Base-by-base conservation (phyloP, 306 rosid species). In the Sindora glabra region DNA sequence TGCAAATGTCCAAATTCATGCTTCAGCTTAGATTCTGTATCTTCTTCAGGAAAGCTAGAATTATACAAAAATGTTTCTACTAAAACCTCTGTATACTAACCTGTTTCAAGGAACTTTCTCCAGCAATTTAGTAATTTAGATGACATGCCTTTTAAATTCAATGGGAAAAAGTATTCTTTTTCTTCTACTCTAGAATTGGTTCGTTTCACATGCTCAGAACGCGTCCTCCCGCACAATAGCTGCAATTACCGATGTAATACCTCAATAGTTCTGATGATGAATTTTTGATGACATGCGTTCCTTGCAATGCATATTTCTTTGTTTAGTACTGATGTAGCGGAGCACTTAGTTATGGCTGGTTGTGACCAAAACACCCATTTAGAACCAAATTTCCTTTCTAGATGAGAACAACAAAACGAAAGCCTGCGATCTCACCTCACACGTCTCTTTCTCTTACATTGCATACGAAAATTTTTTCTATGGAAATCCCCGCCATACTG, bases 1-100 rank as follows among this genome's bases (percentile, higher is more conserved):
- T 59, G 82, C 92, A 40, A 83, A 79, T 67, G 74, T 79, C 68
- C 84, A 83, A 55, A 57, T 46, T 68, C 95, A 75, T 64, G 70
- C 84, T 74, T 80, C 87, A 51, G 53, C 84, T 42, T 89, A 83
- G 87, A 59, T 72, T 77, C 79, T 65, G 27, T 76, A 62, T 62
- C 61, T 52, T 79, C 76, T 69, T 68, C 75, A 76, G 69, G 64
- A 64, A 65, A 56, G 67, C 64, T 65, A 73, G 79, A 70, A 59
- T 68, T 51, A 80, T 80, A 82, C 76, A 62, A 26, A 71, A 48
- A 42, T n/a, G 48, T 74, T 64, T 75, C 67, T 47, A 78, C 76
- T 68, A 80, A 85, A 76, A 66, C 73, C 67, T 56, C 26, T 76
- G 80, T 61, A 77, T 69, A 77, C 78, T 64, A 21, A n/a, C n/a